Percentiles rank a stretch among this genome's conserved stretches.
Conservation (phyloP, 2,329 filamentous ascomycete genomes). For the Diaporthe capsici region DNA sequence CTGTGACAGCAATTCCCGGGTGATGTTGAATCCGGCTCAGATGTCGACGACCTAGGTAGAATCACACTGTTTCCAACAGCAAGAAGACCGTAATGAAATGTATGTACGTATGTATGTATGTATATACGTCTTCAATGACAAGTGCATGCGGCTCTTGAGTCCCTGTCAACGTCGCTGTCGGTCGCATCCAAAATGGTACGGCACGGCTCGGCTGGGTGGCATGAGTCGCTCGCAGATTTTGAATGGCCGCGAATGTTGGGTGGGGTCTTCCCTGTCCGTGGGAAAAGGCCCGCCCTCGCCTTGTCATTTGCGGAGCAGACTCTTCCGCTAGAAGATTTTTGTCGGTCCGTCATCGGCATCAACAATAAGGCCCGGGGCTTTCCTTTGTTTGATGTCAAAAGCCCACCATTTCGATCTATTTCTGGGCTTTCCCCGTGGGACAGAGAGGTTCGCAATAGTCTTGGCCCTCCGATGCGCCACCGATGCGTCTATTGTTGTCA, state of each 20-base stretch:
- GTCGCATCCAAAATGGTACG: constrained; percentile 5
- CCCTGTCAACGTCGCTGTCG: constrained; percentile 8
- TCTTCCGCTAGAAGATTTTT: constrained; percentile 28
- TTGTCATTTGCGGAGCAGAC: constrained; percentile 28
- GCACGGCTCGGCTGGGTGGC: constrained; percentile 17
- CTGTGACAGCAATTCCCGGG: neutral
- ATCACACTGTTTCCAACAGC: neutral
- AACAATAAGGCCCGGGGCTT: constrained; percentile 4
- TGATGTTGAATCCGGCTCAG: constrained; percentile 22
- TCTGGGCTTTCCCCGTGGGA: neutral
- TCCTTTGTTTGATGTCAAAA: constrained; percentile 7
- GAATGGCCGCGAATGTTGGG: constrained; percentile 13
- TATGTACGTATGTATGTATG: neutral
- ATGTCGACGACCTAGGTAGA: neutral
- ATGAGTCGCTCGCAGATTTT: constrained; percentile 34
- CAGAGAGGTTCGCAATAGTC: neutral
- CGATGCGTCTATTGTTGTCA: neutral
- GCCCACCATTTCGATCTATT: neutral
- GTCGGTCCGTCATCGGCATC: constrained; percentile 32
- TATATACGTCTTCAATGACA: neutral
- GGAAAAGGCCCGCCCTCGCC: neutral
- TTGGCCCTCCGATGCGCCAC: constrained; percentile 17
- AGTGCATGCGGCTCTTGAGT: constrained; percentile 2
- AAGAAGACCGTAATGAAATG: neutral
- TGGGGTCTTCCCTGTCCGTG: constrained; percentile 20